Percentiles rank a stretch among this genome's conserved stretches.
Conservation (phyloP, 208 protist species). For the Crithidia mellificae region DNA sequence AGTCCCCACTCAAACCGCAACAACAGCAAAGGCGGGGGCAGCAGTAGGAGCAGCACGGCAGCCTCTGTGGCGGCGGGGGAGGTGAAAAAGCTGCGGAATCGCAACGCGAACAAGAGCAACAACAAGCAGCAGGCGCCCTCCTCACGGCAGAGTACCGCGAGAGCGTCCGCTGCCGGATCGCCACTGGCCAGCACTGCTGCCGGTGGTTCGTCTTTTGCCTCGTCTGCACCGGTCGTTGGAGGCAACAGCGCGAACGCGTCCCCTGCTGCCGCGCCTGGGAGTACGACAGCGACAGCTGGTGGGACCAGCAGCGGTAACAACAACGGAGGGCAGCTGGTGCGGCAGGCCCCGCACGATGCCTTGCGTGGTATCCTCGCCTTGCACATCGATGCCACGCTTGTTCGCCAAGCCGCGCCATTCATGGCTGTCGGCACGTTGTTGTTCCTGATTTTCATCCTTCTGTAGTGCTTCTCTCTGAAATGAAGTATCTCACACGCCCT, state of each 20-base stretch:
- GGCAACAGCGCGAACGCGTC: background rate
- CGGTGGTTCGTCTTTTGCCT: background rate
- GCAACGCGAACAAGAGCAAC: background rate
- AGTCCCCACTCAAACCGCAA: background rate
- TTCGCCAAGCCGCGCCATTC: slow-evolving; percentile 28
- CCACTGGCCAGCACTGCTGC: background rate
- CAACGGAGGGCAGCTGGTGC: background rate
- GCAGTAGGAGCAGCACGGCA: background rate
- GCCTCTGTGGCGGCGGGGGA: background rate
- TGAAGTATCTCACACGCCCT: background rate
- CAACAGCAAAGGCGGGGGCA: background rate
- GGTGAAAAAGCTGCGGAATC: slow-evolving; percentile 5
- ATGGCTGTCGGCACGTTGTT: slow-evolving; percentile 20
- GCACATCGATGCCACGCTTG: slow-evolving; percentile 16
- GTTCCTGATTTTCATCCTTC: slow-evolving; percentile 24
- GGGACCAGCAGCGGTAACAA: background rate
- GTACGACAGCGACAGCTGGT: too few species aligned
- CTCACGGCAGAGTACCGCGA: background rate
- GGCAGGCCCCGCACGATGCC: slow-evolving; percentile 3
- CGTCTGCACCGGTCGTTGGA: background rate
- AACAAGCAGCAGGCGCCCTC: background rate
- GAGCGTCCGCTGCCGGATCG: background rate
- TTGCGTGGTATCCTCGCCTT: background rate
- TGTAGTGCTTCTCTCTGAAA: slow-evolving; percentile 7
- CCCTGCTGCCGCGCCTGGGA: background rate